These are phyloP conservation scores for Talaromyces sp. DNA, from an alignment of 2,329 filamentous ascomycete genomes.

Conservation along the genomic window DNA sequence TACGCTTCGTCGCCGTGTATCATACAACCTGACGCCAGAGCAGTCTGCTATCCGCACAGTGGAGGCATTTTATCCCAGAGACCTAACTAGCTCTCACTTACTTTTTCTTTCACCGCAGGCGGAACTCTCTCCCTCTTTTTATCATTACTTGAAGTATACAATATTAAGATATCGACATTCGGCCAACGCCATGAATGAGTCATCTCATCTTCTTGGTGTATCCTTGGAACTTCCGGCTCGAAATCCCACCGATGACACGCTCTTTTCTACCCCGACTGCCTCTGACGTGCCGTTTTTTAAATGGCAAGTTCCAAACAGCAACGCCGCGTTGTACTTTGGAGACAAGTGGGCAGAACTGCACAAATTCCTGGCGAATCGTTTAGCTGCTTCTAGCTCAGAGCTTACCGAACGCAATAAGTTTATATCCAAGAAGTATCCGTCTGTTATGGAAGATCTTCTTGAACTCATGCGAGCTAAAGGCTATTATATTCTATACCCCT, in stretches of 20 bases:
- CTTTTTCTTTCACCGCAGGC: slow-evolving; percentile 78
- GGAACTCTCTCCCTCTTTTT: slow-evolving; percentile 76
- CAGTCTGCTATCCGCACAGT: slow-evolving; percentile 72
- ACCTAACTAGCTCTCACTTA: slow-evolving; percentile 64
- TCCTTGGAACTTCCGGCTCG: slow-evolving; percentile 68
- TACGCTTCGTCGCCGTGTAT: slow-evolving; percentile 70
- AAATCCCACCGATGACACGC: slow-evolving; percentile 53
- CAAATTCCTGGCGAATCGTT: slow-evolving; percentile 64
- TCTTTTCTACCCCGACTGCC: slow-evolving; percentile 32
- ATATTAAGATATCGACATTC: slow-evolving; percentile 77
- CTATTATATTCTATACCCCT: slow-evolving; percentile 77
- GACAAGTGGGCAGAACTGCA: slow-evolving; percentile 85
- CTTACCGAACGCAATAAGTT: slow-evolving; percentile 42
- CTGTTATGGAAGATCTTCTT: slow-evolving; percentile 74
- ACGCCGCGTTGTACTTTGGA: slow-evolving; percentile 77
- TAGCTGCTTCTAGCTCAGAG: slow-evolving; percentile 34
- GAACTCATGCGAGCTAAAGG: slow-evolving; percentile 71
- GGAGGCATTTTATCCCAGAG: slow-evolving; percentile 80
- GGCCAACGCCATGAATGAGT: slow-evolving; percentile 36
- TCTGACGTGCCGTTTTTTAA: slow-evolving; percentile 58
- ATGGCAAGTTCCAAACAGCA: slow-evolving; percentile 79
- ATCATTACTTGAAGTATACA: slow-evolving; percentile 77
- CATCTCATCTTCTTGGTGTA: slow-evolving; percentile 65
- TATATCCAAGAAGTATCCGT: slow-evolving; percentile 64
- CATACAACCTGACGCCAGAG: slow-evolving; percentile 57